These are phyloP conservation scores for Vigna unguiculata DNA, from an alignment of 306 rosid species.

Conservation along the genomic window DNA sequence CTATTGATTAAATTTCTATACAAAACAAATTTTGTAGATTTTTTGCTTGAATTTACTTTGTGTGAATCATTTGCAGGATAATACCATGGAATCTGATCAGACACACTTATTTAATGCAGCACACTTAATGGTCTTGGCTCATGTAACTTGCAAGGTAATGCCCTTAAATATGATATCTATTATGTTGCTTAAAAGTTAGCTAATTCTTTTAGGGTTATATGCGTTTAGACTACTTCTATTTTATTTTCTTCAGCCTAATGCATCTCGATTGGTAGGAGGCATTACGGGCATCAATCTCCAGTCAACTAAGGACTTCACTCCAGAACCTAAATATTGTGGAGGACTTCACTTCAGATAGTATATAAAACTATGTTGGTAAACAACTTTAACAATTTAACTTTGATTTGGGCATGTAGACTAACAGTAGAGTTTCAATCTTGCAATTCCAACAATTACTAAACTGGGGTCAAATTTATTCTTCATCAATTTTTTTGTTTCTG, in stretches of 20 bases:
- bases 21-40: not conserved
- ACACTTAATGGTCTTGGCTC: slow-evolving; percentile 99
- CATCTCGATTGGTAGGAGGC: slow-evolving; percentile 72
- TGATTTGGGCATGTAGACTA: too few relatives aligned
- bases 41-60: slow-evolving; percentile 28
- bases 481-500: too few relatives aligned
- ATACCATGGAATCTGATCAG: slow-evolving; percentile 98
- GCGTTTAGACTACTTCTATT: slow-evolving; percentile 2
- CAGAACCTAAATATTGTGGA: slow-evolving; percentile 73
- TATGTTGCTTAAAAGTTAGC: slow-evolving; percentile 14
- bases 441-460: too few relatives aligned
- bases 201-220: slow-evolving; percentile 12
- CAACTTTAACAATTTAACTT: too few relatives aligned
- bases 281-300: slow-evolving; percentile 79
- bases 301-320: slow-evolving; percentile 78
- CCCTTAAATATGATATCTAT: slow-evolving; percentile 29
- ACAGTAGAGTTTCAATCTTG: too few relatives aligned
- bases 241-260: slow-evolving; percentile 20
- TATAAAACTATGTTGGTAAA: too few relatives aligned
- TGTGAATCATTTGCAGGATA: slow-evolving; percentile 65
- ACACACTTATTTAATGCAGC: slow-evolving; percentile 91
- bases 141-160: slow-evolving; percentile 96
- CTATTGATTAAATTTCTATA: not conserved
- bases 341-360: too few relatives aligned
- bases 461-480: too few relatives aligned